Base-by-base conservation (phyloP, 129 eudicot genomes). In the carrot (Daucus carota) region DNA sequence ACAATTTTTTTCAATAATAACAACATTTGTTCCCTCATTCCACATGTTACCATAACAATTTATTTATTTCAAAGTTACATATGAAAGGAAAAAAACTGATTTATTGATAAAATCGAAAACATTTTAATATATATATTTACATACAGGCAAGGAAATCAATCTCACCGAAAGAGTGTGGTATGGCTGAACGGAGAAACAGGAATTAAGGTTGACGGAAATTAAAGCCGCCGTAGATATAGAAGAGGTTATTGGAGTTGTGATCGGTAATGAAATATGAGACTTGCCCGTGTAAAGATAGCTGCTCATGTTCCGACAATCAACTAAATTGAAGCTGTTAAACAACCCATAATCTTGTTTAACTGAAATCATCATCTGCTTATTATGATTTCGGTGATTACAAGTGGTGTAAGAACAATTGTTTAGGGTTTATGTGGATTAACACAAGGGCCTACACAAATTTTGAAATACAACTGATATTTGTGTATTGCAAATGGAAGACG, bases 311-410 rank as follows among this genome's bases (percentile, higher is more conserved):
- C 70, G 38, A 63, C 8, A 63, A 63, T 63, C 22, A 9, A 57
- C 32, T 57, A 57, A 8, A 24, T 57, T 24, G 24, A n/a, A 57
- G 63, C 12, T 1, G 31, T 54, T 54, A 8, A 54, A n/a, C 31
- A 54, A 57, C 65, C 65, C 65, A 57, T n/a, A n/a, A n/a, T 57
- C 65, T n/a, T 2, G 65, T 57, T 57, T 57, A n/a, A 57, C 65
- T 8, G 31, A n/a, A n/a, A 57, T 24, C 65, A 57, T 57, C 15
- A 1, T 57, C 63, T n/a, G 12, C 29, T 54, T 54, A 29, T 22
- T 63, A 14, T 63, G 22, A 16, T 63, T 63, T 63, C 5, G 29
- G 70, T 6, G 70, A 13, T 63, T 29, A n/a, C 16, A n/a, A 57
- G 8, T 5, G 60, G 3, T 52, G 60, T 6, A 52, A 54, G 13